Conservation (phyloP, 768 basidiomycete species). For the Suillus variegatus region DNA sequence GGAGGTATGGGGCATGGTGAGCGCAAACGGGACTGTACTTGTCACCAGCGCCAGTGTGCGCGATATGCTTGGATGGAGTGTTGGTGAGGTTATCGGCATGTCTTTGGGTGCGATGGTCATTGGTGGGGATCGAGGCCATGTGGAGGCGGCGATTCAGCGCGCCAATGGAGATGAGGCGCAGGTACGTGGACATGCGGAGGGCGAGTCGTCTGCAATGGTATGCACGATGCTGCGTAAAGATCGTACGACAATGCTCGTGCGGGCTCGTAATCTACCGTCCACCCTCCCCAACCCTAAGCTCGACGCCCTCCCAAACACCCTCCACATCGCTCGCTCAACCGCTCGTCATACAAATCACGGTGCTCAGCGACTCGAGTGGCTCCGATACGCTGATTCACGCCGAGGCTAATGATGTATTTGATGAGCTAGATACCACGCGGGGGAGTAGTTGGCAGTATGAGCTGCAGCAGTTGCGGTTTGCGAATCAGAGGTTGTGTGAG, state of each 20-base stretch:
- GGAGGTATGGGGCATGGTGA: slow-evolving; percentile 60
- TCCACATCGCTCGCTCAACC: slow-evolving; percentile 22
- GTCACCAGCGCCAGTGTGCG: slow-evolving; percentile 50
- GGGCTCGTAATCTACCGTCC: slow-evolving; percentile 42
- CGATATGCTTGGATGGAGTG: slow-evolving; percentile 68
- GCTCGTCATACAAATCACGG: slow-evolving; percentile 31
- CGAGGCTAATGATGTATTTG: slow-evolving; percentile 54
- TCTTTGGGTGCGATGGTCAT: slow-evolving; percentile 41
- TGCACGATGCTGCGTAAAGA: slow-evolving; percentile 45
- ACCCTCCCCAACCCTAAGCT: slow-evolving; percentile 10
- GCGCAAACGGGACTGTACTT: slow-evolving; percentile 48
- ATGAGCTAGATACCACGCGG: slow-evolving; percentile 64
- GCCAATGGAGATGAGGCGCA: slow-evolving; percentile 21
- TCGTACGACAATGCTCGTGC: slow-evolving; percentile 28
- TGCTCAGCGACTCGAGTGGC: slow-evolving; percentile 14
- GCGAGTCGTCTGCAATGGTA: slow-evolving; percentile 27
- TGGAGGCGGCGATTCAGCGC: slow-evolving; percentile 15
- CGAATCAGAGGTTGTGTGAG: slow-evolving; percentile 64
- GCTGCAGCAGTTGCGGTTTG: slow-evolving; percentile 77
- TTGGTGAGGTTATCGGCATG: slow-evolving; percentile 54
- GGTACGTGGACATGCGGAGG: slow-evolving; percentile 19
- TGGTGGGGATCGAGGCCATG: slow-evolving; percentile 22
- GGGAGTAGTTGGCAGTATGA: slow-evolving; percentile 94
- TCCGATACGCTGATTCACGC: slow-evolving; percentile 17
- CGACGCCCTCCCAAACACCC: slow-evolving; percentile 1